Conservation (phyloP, 1,139 yeast genomes). For the Blastobotrys elegans region DNA sequence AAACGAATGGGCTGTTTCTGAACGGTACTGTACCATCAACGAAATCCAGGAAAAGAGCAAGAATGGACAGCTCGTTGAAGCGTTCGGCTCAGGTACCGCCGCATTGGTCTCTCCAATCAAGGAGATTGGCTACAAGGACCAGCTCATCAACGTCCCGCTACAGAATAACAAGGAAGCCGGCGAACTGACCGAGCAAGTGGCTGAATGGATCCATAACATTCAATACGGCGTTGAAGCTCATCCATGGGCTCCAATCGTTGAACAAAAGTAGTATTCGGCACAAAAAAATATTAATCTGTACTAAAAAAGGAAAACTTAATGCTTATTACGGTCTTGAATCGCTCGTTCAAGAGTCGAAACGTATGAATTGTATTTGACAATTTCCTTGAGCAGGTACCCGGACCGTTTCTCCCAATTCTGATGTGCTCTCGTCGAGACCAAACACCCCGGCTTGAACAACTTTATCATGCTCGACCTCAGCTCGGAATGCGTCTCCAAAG, state of each 20-base stretch:
- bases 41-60: conserved; percentile 75
- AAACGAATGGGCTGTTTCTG: conserved; percentile 72
- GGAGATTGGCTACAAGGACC: conserved; percentile 74
- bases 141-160: conserved; percentile 69
- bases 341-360: conserved; percentile 27
- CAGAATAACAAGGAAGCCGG: conserved; percentile 76
- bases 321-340: conserved; percentile 19
- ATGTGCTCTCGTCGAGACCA: conserved; percentile 29
- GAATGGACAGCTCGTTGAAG: conserved; percentile 83
- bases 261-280: neutral
- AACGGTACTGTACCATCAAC: conserved; percentile 73
- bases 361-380: conserved; percentile 32
- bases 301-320: neutral
- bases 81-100: conserved; percentile 98
- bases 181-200: conserved; percentile 66
- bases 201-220: conserved; percentile 78
- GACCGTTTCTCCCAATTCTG: conserved; percentile 34
- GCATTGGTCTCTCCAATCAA: conserved; percentile 93
- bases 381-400: conserved; percentile 30
- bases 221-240: conserved; percentile 82
- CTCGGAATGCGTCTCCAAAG: conserved; percentile 29
- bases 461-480: conserved; percentile 23
- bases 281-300: neutral
- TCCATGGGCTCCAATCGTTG: conserved; percentile 33
- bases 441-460: conserved; percentile 25